Conservation (phyloP, 2,329 filamentous ascomycete species). For the Monosporascus ibericus region DNA sequence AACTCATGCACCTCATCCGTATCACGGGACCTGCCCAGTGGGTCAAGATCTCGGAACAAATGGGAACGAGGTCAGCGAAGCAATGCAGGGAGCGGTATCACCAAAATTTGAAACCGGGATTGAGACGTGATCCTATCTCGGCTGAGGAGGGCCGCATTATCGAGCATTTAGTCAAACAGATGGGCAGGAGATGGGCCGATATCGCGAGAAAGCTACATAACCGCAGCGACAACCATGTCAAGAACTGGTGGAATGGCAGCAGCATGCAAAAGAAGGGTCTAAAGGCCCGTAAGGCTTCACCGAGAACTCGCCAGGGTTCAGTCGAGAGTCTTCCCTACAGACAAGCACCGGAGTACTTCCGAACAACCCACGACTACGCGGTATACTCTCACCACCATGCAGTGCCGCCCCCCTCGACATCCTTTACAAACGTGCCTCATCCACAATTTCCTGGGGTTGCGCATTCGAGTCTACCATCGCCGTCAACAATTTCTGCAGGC, state of each 20-base stretch:
- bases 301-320: slow-evolving; percentile 24
- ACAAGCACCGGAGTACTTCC: slow-evolving; percentile 1
- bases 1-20: slow-evolving; percentile 64
- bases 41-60: slow-evolving; percentile 74
- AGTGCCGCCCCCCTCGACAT: slow-evolving; percentile 10
- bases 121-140: slow-evolving; percentile 70
- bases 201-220: slow-evolving; percentile 77
- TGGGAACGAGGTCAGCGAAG: slow-evolving; percentile 78
- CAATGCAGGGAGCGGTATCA: slow-evolving; percentile 93
- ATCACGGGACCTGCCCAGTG: slow-evolving; percentile 77
- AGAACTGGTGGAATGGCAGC: slow-evolving; percentile 97
- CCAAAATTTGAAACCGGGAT: slow-evolving; percentile 77
- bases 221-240: slow-evolving; percentile 90
- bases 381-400: slow-evolving; percentile 14
- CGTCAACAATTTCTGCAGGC: slow-evolving; percentile 39
- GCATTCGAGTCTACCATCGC: slow-evolving; percentile 24
- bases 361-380: slow-evolving; percentile 8
- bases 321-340: slow-evolving; percentile 5
- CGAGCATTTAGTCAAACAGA: slow-evolving; percentile 66
- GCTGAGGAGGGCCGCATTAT: slow-evolving; percentile 66
- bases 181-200: slow-evolving; percentile 89
- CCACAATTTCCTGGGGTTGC: slow-evolving; percentile 9
- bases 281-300: slow-evolving; percentile 31
- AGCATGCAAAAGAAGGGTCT: slow-evolving; percentile 68
- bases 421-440: slow-evolving; percentile 5